Evolutionary conservation across 805 yeast genomes (phyloP).

Genomic region (Yueomyces sp.): DNA sequence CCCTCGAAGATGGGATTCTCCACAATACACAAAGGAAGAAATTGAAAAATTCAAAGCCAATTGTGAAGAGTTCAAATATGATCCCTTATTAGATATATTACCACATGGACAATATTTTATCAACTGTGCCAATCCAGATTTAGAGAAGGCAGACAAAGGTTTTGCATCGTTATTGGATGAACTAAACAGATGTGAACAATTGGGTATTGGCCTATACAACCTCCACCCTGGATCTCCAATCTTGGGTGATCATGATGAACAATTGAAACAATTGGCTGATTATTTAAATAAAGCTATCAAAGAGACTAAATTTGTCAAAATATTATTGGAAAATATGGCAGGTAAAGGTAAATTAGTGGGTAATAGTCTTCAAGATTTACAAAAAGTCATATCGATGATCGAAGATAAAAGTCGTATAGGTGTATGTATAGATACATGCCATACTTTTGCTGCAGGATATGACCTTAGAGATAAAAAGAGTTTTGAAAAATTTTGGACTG

Average conservation of each 20-base stretch:
- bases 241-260: constrained; percentile 52
- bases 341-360: constrained; percentile 92
- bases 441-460: constrained; percentile 92
- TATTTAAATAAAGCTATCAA: constrained; percentile 68
- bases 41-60: constrained; percentile 47
- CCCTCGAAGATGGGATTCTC: constrained; percentile 85
- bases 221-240: constrained; percentile 89
- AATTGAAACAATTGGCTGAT: constrained; percentile 56
- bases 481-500: constrained; percentile 57
- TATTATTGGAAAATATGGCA: constrained; percentile 94
- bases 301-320: constrained; percentile 66
- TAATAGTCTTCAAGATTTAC: constrained; percentile 60
- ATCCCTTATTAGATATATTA: constrained; percentile 64
- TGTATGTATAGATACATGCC: constrained; percentile 93
- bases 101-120: constrained; percentile 95
- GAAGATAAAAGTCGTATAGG: constrained; percentile 80
- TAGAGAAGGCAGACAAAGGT: constrained; percentile 63
- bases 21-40: constrained; percentile 57
- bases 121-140: constrained; percentile 83
- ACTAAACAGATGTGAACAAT: constrained; percentile 68
- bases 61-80: constrained; percentile 51
- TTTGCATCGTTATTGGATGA: constrained; percentile 75
- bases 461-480: constrained; percentile 53
- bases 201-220: constrained; percentile 77
- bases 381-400: constrained; percentile 61